Percentiles rank a stretch among this genome's conserved stretches.
Conservation (phyloP, 768 basidiomycete species). For the Agaricus sinodeliciosus region DNA sequence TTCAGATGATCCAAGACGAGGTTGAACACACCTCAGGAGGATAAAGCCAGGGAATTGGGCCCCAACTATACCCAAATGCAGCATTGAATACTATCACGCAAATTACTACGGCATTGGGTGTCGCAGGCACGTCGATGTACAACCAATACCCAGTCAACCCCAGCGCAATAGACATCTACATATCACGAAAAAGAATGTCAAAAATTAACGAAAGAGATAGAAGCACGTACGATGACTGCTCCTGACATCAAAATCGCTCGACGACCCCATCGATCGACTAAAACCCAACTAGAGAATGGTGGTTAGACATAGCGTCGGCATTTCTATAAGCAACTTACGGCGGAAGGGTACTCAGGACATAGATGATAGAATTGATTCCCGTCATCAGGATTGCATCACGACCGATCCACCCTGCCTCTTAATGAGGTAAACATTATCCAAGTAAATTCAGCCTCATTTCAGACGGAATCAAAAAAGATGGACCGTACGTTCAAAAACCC, state of each 20-base stretch:
- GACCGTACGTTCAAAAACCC: constrained; percentile 81
- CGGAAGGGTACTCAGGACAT: constrained; percentile 72
- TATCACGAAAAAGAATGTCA: background rate
- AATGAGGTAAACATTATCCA: background rate
- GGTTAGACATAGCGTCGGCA: constrained; percentile 1
- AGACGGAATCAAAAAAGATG: background rate
- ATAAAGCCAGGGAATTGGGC: constrained; percentile 83
- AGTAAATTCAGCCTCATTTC: background rate
- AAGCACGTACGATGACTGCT: constrained; percentile 58
- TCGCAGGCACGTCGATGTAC: constrained; percentile 80
- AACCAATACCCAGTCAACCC: constrained; percentile 89
- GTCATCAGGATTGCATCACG: constrained; percentile 94
- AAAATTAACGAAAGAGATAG: background rate
- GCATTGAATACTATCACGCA: constrained; percentile 94
- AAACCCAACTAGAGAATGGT: constrained; percentile 67
- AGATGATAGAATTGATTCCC: constrained; percentile 84
- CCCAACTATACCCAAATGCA: constrained; percentile 90
- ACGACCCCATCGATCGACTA: constrained; percentile 89
- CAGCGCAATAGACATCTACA: constrained; percentile 76
- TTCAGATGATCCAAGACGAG: background rate
- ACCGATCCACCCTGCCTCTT: constrained; percentile 94
- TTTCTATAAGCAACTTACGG: constrained; percentile 47
- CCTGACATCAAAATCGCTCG: constrained; percentile 83
- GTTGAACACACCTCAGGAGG: constrained; percentile 62
- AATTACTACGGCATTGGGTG: constrained; percentile 80